Percentiles rank a stretch among this genome's conserved stretches.
Conservation (phyloP, 495 filamentous ascomycete species). For the Trichocladium antarcticum region DNA sequence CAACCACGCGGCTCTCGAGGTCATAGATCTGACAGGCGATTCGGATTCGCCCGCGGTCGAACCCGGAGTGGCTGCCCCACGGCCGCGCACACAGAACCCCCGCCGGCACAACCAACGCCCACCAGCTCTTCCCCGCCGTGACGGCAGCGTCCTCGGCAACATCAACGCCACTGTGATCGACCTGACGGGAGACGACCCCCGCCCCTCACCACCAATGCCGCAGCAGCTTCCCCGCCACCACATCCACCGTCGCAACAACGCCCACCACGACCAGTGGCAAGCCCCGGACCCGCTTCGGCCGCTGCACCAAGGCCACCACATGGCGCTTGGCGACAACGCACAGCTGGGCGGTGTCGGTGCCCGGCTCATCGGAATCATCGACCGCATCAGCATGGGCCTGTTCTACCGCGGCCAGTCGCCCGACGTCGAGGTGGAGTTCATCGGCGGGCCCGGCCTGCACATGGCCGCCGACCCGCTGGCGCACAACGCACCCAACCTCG, state of each 20-base stretch:
- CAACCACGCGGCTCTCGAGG: not conserved
- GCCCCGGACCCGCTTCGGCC: not conserved
- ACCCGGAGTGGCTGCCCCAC: not conserved
- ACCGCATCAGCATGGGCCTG: not conserved
- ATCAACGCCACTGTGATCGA: constrained; percentile 28
- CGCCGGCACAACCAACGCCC: constrained; percentile 29
- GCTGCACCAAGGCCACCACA: not conserved
- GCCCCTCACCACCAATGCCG: not conserved
- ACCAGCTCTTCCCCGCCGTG: constrained; percentile 31
- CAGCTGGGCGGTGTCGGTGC: not conserved
- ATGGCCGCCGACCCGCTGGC: constrained; percentile 24
- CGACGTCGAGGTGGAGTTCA: constrained; percentile 11
- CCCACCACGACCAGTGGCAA: not conserved
- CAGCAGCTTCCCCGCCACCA: constrained; percentile 1
- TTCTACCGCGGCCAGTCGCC: constrained; percentile 4
- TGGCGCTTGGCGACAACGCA: not conserved
- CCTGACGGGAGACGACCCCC: constrained; percentile 25
- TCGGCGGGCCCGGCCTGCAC: constrained; percentile 4
- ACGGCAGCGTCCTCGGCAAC: constrained; percentile 30
- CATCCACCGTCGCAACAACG: not conserved
- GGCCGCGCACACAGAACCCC: constrained; percentile 7
- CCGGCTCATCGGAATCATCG: too few species aligned
- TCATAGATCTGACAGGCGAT: constrained; percentile 37
- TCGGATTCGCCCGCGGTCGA: constrained; percentile 18
- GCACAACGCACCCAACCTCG: constrained; percentile 21